phyloP scores from a whole-genome alignment of 2,329 filamentous ascomycete species.

The Trichocomaceae sp. region DNA sequence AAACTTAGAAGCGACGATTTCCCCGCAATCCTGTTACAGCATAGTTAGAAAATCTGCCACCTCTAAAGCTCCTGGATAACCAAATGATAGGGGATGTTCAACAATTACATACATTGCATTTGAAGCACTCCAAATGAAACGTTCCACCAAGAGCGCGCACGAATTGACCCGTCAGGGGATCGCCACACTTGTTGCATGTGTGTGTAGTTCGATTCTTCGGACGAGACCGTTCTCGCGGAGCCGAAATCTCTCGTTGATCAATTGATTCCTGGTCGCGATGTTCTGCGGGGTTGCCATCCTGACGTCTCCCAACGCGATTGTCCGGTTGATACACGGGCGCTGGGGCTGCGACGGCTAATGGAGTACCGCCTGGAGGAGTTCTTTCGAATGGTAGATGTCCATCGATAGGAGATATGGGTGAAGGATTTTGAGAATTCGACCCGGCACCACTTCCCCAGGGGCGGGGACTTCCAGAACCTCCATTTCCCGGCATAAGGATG shows the following conservation, averaged over 20 bases:
- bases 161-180: constrained; percentile 87
- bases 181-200: constrained; percentile 76
- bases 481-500: constrained; percentile 39
- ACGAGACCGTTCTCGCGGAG: constrained; percentile 31
- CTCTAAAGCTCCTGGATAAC: constrained; percentile 14
- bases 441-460: constrained; percentile 33
- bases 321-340: constrained; percentile 20
- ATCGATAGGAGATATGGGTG: constrained; percentile 36
- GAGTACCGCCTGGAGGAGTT: constrained; percentile 4
- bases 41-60: constrained; percentile 13
- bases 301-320: constrained; percentile 20
- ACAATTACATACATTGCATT: constrained; percentile 72
- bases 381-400: constrained; percentile 28
- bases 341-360: constrained; percentile 1
- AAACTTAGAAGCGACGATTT: constrained; percentile 98
- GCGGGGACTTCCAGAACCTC: constrained; percentile 26
- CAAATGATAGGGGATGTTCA: constrained; percentile 5
- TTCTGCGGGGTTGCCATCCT: constrained; percentile 23
- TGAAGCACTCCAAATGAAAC: constrained; percentile 96
- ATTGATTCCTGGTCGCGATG: constrained; percentile 24
- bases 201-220: constrained; percentile 41
- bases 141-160: constrained; percentile 89
- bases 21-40: constrained; percentile 71
- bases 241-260: constrained; percentile 27
- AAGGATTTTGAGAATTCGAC: constrained; percentile 30